Conservation (phyloP, 2,329 filamentous ascomycete species). For the Trichophyton mentagrophytes region DNA sequence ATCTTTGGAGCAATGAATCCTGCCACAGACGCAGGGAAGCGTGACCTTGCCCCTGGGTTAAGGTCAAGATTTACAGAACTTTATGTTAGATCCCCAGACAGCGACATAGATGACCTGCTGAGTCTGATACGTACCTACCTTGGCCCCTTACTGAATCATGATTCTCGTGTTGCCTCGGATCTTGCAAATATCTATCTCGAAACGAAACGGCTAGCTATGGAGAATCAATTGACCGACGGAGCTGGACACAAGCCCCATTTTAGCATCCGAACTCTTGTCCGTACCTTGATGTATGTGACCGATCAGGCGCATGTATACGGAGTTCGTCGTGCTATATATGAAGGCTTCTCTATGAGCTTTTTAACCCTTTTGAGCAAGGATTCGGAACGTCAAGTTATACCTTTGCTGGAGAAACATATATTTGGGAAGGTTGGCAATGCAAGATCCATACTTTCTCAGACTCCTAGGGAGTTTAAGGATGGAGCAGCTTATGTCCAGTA, state of each 20-base stretch:
- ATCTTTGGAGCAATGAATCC: constrained; percentile 99
- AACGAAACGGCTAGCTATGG: constrained; percentile 66
- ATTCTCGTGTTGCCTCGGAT: constrained; percentile 62
- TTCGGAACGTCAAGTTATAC: constrained; percentile 66
- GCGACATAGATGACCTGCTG: constrained; percentile 70
- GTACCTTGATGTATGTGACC: constrained; percentile 76
- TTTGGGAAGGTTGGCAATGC: constrained; percentile 57
- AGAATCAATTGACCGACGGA: constrained; percentile 81
- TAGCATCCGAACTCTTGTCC: constrained; percentile 83
- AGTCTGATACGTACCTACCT: constrained; percentile 83
- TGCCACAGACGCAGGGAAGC: constrained; percentile 91
- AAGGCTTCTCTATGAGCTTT: constrained; percentile 98
- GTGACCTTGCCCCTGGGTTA: constrained; percentile 78
- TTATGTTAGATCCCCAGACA: constrained; percentile 84
- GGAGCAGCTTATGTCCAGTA: constrained; percentile 70
- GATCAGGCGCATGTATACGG: constrained; percentile 76
- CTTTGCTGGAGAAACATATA: constrained; percentile 68
- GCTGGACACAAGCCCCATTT: constrained; percentile 95
- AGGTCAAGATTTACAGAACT: constrained; percentile 90
- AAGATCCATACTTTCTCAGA: constrained; percentile 61
- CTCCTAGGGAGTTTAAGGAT: constrained; percentile 64
- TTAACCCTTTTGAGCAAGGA: constrained; percentile 72
- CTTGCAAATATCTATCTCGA: constrained; percentile 79
- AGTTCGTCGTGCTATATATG: constrained; percentile 71
- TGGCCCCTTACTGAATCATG: constrained; percentile 54